Conservation (phyloP, 2,329 filamentous ascomycete species). For the Hypoxylon sp. region DNA sequence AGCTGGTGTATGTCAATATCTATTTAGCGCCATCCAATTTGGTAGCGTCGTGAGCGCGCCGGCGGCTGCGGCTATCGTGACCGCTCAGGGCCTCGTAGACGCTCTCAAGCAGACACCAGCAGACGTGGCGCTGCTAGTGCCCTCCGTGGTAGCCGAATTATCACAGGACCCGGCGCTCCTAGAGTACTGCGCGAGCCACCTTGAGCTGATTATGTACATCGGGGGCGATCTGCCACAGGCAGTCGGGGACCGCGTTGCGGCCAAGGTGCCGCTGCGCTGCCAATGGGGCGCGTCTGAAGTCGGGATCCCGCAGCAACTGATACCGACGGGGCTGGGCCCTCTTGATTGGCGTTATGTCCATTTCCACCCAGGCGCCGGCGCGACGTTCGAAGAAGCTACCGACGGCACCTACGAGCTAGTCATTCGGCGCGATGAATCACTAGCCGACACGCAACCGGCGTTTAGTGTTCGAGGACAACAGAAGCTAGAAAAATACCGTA, state of each 20-base stretch:
- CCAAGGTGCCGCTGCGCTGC: slow-evolving; percentile 45
- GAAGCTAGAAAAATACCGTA: slow-evolving; percentile 27
- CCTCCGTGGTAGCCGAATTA: not conserved
- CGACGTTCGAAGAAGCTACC: not conserved
- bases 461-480: not conserved
- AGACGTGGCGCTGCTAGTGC: not conserved
- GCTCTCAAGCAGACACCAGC: not conserved
- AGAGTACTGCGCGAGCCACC: slow-evolving; percentile 40
- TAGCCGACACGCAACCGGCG: not conserved
- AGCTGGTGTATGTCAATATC: not conserved
- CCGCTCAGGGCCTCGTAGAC: not conserved
- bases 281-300: slow-evolving; percentile 47
- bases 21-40: not conserved
- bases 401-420: not conserved
- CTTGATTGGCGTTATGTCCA: too few relatives aligned
- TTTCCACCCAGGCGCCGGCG: not conserved
- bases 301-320: too few relatives aligned
- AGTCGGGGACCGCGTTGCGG: slow-evolving; percentile 45
- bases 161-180: slow-evolving; percentile 23
- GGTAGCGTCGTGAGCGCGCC: not conserved
- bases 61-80: not conserved
- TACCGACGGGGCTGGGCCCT: too few relatives aligned
- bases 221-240: slow-evolving; percentile 44
- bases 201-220: slow-evolving; percentile 46
- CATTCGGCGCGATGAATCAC: not conserved